Conservation (phyloP, 441 rosid genomes). For the Monsonia emarginata region DNA sequence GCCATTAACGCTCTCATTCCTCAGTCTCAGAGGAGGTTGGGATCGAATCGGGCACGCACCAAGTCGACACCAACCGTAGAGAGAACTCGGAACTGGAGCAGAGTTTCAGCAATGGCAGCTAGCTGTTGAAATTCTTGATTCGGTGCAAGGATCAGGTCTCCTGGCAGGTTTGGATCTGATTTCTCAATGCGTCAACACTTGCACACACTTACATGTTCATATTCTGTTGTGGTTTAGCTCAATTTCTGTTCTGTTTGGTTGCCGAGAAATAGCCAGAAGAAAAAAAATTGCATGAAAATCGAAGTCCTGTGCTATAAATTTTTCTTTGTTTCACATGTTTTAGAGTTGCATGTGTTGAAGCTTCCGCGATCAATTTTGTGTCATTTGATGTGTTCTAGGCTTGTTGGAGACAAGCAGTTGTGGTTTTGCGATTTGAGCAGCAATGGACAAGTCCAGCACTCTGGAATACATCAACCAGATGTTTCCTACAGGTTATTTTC, state of each 20-base stretch:
- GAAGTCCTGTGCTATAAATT: background rate
- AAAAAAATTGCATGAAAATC: background rate
- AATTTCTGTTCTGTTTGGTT: background rate
- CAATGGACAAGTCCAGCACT: constrained; percentile 85
- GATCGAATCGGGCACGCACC: too few species aligned
- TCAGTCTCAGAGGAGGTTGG: too few species aligned
- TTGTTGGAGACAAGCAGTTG: background rate
- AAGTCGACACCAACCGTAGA: too few species aligned
- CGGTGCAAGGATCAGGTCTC: too few species aligned
- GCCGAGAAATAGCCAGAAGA: background rate
- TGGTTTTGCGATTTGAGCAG: background rate
- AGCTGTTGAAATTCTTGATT: too few species aligned
- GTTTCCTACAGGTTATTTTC: constrained; percentile 78
- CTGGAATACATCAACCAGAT: constrained; percentile 95
- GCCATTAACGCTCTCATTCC: too few species aligned
- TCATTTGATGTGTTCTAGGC: background rate
- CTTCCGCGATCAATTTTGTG: background rate
- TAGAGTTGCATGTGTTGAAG: background rate
- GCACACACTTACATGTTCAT: background rate
- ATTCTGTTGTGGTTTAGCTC: background rate
- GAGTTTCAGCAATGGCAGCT: too few species aligned
- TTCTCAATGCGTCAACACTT: background rate
- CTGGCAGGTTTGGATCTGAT: background rate
- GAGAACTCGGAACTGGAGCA: too few species aligned
- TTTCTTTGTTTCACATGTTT: background rate